These are phyloP conservation scores for Pythium myriotylum DNA, from an alignment of 352 stramenopile genomes.

Conservation along the genomic window DNA sequence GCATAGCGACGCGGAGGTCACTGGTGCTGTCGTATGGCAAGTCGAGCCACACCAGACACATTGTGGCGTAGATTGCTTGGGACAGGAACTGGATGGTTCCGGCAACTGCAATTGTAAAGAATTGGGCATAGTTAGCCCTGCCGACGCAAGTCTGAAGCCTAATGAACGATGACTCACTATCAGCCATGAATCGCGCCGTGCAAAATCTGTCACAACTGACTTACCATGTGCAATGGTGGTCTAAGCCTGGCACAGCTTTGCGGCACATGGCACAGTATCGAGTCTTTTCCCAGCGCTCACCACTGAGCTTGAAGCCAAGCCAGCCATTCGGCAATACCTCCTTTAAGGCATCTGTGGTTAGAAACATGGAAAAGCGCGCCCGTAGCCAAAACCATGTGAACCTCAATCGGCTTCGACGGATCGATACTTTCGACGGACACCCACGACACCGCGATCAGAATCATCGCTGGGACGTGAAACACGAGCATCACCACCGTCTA, in stretches of 20 bases:
- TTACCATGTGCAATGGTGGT: slow-evolving; percentile 88
- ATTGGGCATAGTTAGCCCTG: slow-evolving; percentile 84
- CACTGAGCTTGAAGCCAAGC: slow-evolving; percentile 69
- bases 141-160: slow-evolving; percentile 87
- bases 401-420: slow-evolving; percentile 45
- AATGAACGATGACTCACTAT: neutral
- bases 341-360: slow-evolving; percentile 1
- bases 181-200: too few relatives aligned
- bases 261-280: slow-evolving; percentile 81
- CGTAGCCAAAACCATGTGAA: slow-evolving; percentile 21
- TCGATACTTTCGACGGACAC: slow-evolving; percentile 75
- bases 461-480: slow-evolving; percentile 51
- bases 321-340: slow-evolving; percentile 52
- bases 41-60: slow-evolving; percentile 65
- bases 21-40: slow-evolving; percentile 33
- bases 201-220: neutral
- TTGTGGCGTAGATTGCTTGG: slow-evolving; percentile 52
- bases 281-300: slow-evolving; percentile 76
- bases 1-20: slow-evolving; percentile 34
- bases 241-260: slow-evolving; percentile 76
- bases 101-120: slow-evolving; percentile 81
- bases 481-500: slow-evolving; percentile 57
- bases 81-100: slow-evolving; percentile 69
- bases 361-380: neutral
- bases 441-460: slow-evolving; percentile 63